Base-by-base conservation (phyloP, 345 rosid genomes). In the Moricandia arvensis region DNA sequence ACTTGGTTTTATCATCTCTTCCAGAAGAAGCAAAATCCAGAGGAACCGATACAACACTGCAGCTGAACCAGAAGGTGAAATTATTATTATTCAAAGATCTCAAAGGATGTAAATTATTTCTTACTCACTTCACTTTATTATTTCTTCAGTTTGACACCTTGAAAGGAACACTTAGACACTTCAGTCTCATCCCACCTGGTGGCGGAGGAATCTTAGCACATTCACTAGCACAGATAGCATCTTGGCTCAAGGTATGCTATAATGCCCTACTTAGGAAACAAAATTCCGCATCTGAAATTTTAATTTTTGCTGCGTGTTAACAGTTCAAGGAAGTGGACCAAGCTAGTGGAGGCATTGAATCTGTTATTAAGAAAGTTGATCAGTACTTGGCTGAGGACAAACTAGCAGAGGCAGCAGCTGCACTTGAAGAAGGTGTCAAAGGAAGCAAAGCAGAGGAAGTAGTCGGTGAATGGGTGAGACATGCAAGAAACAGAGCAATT, bases 201-300 rank as follows among this genome's bases (percentile, higher is more conserved):
- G 57, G 57, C 57, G 57, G 57, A 49, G 57, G 57, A 49, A 49
- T 49, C 57, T 49, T 49, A 49, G 57, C 57, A 49, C 57, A 49
- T 49, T 49, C 57, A 6, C 24, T 49, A 49, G 57, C 57, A 16
- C 57, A 49, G 3, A 49, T 49, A 49, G 57, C 57, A 7, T 49
- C 57, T 49, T 49, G 10, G 57, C 57, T 49, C 57, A 49, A 49
- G 57, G 57, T 47, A 47, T n/a, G 53, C 3, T 47, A 2, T 47
- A n/a, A n/a, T 47, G 18, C 24, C 24, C 53, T 47, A 6, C 18
- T 47, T 47, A 1, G 7, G 7, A 2, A 47, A 47, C 7, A 47
- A n/a, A 7, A 33, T 7, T 33, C 37, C 1, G 8, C 8, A 33
- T 33, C 51, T 13, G 16, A 45, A n/a, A 5, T n/a, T 45, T n/a